Evolutionary conservation across 352 stramenopile genomes (phyloP), one percentile per base, ranked within the genome.

Genomic region (Globisporangium camurandrum): DNA sequence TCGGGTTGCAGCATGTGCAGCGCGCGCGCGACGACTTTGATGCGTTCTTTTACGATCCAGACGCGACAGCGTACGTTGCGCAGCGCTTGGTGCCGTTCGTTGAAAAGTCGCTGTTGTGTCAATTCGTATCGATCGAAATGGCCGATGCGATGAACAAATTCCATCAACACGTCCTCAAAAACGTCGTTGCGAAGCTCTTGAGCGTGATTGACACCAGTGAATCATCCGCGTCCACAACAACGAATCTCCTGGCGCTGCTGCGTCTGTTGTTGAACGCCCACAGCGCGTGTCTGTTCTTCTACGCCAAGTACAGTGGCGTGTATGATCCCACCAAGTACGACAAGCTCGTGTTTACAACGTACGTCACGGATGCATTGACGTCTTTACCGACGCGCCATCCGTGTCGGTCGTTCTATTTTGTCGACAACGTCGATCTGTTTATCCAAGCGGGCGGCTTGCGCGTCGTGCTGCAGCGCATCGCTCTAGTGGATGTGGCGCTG

Each of bases 351-450:
- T 91, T 86, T 51, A 88, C 76, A 8, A 74, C 68, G 10, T 91
- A 91, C 36, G 54, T 92, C 39, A 61, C 75, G n/a, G 79, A 88
- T 28, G 66, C 64, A 3, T 49, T 88, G n/a, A 56, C 59, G 3
- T 64, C 64, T 1, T 66, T 89, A 16, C 78, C 71, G 26, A 71
- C 69, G 26, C 73, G 75, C 27, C 81, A 88, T 41, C 84, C 84
- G 31, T 88, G 71, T 26, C 68, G 84, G 17, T 93, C 81, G 17
- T 69, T 85, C 30, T 88, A 88, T 41, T 95, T 74, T 56, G 75
- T 93, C 47, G 81, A 91, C 56, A 87, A 77, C n/a, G 51, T 93
- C 16, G 84, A 95, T 23, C 53, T 86, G 22, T 93, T 95, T 51
- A 56, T 95, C 9, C 84, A 95, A 75, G 78, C 71, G 2, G 79